Conservation (phyloP, 192 early-diverging fungal species). For the Haplosporangium gracile region DNA sequence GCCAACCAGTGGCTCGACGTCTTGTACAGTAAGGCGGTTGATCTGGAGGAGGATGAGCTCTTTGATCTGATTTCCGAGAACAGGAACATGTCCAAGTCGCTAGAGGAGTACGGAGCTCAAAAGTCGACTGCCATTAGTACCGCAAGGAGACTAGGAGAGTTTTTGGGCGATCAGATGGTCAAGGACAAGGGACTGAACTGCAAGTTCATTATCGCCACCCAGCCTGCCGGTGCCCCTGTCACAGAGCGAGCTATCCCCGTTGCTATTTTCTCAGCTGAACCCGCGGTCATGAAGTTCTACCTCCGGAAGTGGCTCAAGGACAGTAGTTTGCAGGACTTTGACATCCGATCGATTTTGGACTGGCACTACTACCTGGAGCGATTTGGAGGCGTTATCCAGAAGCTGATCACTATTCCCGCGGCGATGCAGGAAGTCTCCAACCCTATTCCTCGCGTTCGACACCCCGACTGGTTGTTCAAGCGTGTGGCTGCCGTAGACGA, state of each 20-base stretch:
- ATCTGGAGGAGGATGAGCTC: slow-evolving; percentile 87
- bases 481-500: slow-evolving; percentile 82
- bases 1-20: slow-evolving; percentile 97
- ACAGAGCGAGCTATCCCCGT: slow-evolving; percentile 96
- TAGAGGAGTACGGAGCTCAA: slow-evolving; percentile 94
- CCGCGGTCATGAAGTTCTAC: slow-evolving; percentile 80
- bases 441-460: slow-evolving; percentile 91
- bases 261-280: slow-evolving; percentile 92
- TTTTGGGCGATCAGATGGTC: slow-evolving; percentile 98
- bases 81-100: slow-evolving; percentile 93
- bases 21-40: slow-evolving; percentile 84
- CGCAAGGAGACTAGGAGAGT: slow-evolving; percentile 94
- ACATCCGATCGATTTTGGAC: slow-evolving; percentile 94
- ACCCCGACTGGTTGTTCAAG: slow-evolving; percentile 96
- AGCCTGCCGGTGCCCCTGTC: slow-evolving; percentile 87
- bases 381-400: slow-evolving; percentile 95
- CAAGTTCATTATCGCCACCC: slow-evolving; percentile 92
- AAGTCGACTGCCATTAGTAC: slow-evolving; percentile 97
- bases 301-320: slow-evolving; percentile 96
- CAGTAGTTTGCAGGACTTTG: slow-evolving; percentile 75
- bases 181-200: slow-evolving; percentile 97
- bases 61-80: slow-evolving; percentile 99
- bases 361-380: slow-evolving; percentile 98
- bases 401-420: slow-evolving; percentile 98
- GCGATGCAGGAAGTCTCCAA: slow-evolving; percentile 96